phyloP scores from a whole-genome alignment of 2,329 filamentous ascomycete species.

The Endothia cerciana region DNA sequence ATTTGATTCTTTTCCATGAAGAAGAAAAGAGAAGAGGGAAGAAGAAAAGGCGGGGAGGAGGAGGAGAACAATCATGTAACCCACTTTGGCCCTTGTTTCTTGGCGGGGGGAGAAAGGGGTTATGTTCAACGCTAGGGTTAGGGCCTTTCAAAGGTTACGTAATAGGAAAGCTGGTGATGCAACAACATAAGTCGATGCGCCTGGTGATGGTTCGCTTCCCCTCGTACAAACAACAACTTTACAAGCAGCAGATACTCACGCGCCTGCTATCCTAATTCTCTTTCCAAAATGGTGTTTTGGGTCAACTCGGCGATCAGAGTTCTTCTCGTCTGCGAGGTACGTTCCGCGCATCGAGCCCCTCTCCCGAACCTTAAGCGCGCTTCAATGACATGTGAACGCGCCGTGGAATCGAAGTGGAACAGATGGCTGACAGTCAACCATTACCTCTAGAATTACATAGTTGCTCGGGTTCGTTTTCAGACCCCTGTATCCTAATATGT shows the following conservation, averaged over 20 bases:
- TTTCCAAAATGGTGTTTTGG: neutral
- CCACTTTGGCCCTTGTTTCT: neutral
- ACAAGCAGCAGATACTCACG: neutral
- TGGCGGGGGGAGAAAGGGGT: neutral
- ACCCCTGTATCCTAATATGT: neutral
- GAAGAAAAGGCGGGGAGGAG: too few relatives aligned
- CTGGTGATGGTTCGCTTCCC: neutral
- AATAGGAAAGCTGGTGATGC: neutral
- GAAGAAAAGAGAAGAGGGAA: too few relatives aligned
- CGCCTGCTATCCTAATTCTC: neutral
- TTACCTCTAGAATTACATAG: slow-evolving; percentile 30
- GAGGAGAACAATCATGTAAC: too few relatives aligned
- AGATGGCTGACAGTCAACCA: neutral
- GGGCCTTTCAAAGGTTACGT: neutral
- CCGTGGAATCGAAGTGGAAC: neutral
- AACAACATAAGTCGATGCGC: neutral
- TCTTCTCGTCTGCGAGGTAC: slow-evolving; percentile 12
- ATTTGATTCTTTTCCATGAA: too few relatives aligned
- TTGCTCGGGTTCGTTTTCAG: slow-evolving; percentile 29
- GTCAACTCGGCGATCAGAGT: neutral
- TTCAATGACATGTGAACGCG: neutral
- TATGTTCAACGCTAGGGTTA: neutral
- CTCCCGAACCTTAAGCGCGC: neutral
- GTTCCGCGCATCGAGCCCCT: neutral
- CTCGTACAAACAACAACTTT: neutral